These are phyloP conservation scores for Neckera pumila DNA, from an alignment of 225 moss, liverwort and hornwort species.

Conservation along the genomic window DNA sequence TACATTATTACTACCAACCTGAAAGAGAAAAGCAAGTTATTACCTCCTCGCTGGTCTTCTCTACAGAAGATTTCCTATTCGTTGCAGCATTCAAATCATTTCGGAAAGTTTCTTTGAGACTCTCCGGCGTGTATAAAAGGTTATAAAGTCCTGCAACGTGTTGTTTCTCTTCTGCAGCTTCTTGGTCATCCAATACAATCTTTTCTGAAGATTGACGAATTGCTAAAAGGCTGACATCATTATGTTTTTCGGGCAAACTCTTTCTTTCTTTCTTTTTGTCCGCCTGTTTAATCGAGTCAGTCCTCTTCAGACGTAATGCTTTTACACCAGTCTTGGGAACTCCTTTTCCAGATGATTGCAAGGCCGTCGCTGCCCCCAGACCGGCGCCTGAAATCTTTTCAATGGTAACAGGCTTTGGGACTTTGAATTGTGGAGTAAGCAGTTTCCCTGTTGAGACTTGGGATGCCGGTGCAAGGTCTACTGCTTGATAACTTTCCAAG, in stretches of 20 bases:
- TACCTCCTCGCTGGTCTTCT: constrained; percentile 25
- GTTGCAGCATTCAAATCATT: not conserved
- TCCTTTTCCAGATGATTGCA: not conserved
- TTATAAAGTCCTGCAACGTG: constrained; percentile 1
- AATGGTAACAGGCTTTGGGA: constrained; percentile 29
- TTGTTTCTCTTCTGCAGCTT: not conserved
- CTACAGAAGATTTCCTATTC: not conserved
- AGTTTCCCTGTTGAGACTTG: not conserved
- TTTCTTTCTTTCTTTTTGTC: not conserved
- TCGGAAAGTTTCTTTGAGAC: not conserved
- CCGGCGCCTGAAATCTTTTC: not conserved
- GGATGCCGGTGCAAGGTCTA: constrained; percentile 8
- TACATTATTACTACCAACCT: not conserved
- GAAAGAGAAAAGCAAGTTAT: not conserved
- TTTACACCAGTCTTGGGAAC: not conserved
- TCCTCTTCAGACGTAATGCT: constrained; percentile 6
- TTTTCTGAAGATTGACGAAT: not conserved
- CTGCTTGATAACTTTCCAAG: not conserved
- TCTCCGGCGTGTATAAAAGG: not conserved
- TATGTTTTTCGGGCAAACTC: not conserved
- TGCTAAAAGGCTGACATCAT: not conserved
- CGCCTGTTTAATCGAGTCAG: not conserved
- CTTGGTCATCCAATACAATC: not conserved
- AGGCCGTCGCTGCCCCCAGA: not conserved
- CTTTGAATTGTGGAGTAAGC: constrained; percentile 28